Percentiles rank a stretch among this genome's conserved stretches.
Conservation (phyloP, 148 eudicot genomes). For the Silene uniflora region DNA sequence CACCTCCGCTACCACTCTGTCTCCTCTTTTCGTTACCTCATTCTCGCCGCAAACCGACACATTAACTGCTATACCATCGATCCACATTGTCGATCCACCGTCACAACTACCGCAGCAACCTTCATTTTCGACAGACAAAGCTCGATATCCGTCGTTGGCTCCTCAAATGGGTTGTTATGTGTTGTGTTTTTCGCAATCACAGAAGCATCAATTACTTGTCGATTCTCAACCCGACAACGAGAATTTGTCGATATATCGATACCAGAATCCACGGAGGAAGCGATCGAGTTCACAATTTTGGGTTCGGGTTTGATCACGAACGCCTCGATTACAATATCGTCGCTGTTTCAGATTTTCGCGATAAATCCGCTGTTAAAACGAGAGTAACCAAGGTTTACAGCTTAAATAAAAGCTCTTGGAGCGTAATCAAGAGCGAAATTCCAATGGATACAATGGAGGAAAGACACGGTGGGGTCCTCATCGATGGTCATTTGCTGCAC, state of each 20-base stretch:
- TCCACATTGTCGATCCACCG: not conserved
- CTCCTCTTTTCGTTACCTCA: not conserved
- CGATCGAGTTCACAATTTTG: not conserved
- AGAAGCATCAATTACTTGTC: not conserved
- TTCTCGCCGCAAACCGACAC: not conserved
- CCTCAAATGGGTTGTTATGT: not conserved
- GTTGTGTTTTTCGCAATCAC: not conserved
- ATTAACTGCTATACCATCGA: not conserved
- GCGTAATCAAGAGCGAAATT: no score
- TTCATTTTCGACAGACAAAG: not conserved
- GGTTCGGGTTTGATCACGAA: not conserved
- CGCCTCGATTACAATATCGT: not conserved
- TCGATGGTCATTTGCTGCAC: not conserved
- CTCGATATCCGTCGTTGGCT: not conserved
- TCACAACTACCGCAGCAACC: not conserved
- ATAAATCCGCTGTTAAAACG: not conserved
- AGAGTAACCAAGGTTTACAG: not conserved
- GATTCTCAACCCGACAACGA: not conserved
- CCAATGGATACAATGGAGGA: not conserved
- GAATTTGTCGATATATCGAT: not conserved
- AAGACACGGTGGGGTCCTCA: not conserved
- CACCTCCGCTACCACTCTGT: not conserved
- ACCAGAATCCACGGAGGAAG: not conserved
- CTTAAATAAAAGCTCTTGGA: not conserved
- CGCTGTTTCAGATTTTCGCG: not conserved